phyloP scores from a whole-genome alignment of 805 yeast species.

The Kluyveromyces lactis region DNA sequence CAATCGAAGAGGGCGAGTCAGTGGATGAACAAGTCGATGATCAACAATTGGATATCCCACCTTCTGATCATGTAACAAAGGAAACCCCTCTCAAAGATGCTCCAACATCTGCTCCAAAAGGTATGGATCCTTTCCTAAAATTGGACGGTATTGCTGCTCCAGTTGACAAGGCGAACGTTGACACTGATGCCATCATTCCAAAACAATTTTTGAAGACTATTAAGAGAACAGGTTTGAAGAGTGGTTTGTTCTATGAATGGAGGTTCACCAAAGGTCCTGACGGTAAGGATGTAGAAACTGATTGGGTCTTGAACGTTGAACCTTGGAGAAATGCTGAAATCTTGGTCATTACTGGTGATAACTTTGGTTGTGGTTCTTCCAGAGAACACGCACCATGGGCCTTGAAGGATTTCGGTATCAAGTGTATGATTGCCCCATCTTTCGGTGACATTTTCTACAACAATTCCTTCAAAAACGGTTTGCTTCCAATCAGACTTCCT shows the following conservation, averaged over 20 bases:
- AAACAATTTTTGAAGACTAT: conserved; percentile 96
- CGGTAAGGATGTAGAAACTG: conserved; percentile 77
- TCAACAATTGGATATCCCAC: conserved; percentile 57
- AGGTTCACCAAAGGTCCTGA: conserved; percentile 62
- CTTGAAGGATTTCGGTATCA: conserved; percentile 92
- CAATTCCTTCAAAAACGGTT: conserved; percentile 93
- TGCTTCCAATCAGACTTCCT: conserved; percentile 86
- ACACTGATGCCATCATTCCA: conserved; percentile 98
- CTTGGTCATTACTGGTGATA: conserved; percentile 87
- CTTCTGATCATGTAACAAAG: conserved; percentile 34
- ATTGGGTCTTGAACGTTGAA: conserved; percentile 77
- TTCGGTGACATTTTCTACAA: conserved; percentile 98
- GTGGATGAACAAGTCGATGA: conserved; percentile 42
- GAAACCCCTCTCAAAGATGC: conserved; percentile 29
- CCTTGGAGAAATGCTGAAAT: conserved; percentile 79
- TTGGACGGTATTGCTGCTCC: conserved; percentile 90
- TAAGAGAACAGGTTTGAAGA: conserved; percentile 87
- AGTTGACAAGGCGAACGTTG: conserved; percentile 88
- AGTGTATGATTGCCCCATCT: conserved; percentile 93
- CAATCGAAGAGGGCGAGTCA: conserved; percentile 46
- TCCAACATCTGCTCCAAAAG: conserved; percentile 35
- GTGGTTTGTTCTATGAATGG: conserved; percentile 86
- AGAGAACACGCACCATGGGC: conserved; percentile 99
- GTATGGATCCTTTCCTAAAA: conserved; percentile 68
- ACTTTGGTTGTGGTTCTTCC: conserved; percentile 98